These are phyloP conservation scores for Colletotrichum zoysiae DNA, from an alignment of 2,329 filamentous ascomycete species.

Conservation along the genomic window DNA sequence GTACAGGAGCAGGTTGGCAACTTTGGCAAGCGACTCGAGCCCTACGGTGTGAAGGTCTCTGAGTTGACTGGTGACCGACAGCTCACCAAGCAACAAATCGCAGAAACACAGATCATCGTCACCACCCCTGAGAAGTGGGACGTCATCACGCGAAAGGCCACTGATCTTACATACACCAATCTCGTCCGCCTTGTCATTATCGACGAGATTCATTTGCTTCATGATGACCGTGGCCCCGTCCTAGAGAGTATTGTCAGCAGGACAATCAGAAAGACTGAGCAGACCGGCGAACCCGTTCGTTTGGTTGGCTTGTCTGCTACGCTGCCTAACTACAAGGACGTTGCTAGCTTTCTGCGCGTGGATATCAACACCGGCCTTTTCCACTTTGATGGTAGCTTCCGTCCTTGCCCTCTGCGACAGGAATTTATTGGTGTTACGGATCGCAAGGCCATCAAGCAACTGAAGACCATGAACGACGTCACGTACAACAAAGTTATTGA, in stretches of 20 bases:
- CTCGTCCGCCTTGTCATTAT: constrained; percentile 97
- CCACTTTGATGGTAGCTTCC: constrained; percentile 94
- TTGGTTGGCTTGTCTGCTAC: constrained; percentile 95
- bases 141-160: constrained; percentile 97
- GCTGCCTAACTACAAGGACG: constrained; percentile 95
- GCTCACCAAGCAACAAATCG: constrained; percentile 97
- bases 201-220: constrained; percentile 96
- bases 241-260: constrained; percentile 96
- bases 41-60: constrained; percentile 92
- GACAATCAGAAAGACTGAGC: constrained; percentile 92
- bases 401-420: constrained; percentile 93
- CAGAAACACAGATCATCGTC: constrained; percentile 97
- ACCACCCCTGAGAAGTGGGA: constrained; percentile 99
- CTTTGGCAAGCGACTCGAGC: constrained; percentile 89
- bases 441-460: constrained; percentile 97
- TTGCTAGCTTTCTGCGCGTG: constrained; percentile 93
- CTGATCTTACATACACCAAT: constrained; percentile 95
- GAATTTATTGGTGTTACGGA: constrained; percentile 98
- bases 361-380: constrained; percentile 89
- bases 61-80: constrained; percentile 98
- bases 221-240: constrained; percentile 97
- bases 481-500: constrained; percentile 98
- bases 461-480: constrained; percentile 99
- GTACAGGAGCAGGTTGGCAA: constrained; percentile 99
- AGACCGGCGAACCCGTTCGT: constrained; percentile 92